Percentiles rank a stretch among this genome's conserved stretches.
These are phyloP conservation scores for Singerocomus inundabilis DNA, from an alignment of 1,284 basidiomycete species.

Conservation along the genomic window DNA sequence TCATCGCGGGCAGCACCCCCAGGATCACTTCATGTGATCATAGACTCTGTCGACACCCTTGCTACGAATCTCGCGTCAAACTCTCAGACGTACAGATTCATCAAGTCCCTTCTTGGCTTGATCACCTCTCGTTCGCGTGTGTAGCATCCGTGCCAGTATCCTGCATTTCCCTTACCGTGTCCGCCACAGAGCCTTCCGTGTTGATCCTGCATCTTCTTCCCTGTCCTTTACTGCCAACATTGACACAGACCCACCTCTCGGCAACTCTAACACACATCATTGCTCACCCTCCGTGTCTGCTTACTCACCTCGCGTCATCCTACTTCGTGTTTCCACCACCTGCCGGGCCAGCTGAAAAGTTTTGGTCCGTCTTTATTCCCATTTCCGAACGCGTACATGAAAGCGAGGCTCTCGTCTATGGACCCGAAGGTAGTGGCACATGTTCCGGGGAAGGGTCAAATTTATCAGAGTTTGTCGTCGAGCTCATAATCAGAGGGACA, in stretches of 20 bases:
- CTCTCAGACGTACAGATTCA: constrained; percentile 50
- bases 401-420: constrained; percentile 59
- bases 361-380: constrained; percentile 73
- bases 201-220: constrained; percentile 63
- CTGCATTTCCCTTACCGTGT: constrained; percentile 6
- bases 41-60: constrained; percentile 70
- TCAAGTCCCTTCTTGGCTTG: constrained; percentile 44
- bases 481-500: constrained; percentile 53
- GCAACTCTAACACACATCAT: constrained; percentile 63
- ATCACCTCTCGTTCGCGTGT: constrained; percentile 48
- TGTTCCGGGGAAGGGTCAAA: constrained; percentile 32
- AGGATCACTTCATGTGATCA: constrained; percentile 51
- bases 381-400: constrained; percentile 60
- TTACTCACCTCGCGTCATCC: constrained; percentile 60
- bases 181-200: constrained; percentile 53
- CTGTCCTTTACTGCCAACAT: constrained; percentile 51
- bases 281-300: constrained; percentile 63
- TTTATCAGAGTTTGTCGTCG: constrained; percentile 54
- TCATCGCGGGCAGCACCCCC: constrained; percentile 35
- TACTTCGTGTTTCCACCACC: constrained; percentile 73
- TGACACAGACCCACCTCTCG: constrained; percentile 65
- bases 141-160: constrained; percentile 16
- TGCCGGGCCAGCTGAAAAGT: constrained; percentile 56
- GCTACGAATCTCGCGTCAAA: constrained; percentile 54
- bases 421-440: constrained; percentile 50